phyloP scores from a whole-genome alignment of 106 monocot genomes.

The Dendrobium officinale region DNA sequence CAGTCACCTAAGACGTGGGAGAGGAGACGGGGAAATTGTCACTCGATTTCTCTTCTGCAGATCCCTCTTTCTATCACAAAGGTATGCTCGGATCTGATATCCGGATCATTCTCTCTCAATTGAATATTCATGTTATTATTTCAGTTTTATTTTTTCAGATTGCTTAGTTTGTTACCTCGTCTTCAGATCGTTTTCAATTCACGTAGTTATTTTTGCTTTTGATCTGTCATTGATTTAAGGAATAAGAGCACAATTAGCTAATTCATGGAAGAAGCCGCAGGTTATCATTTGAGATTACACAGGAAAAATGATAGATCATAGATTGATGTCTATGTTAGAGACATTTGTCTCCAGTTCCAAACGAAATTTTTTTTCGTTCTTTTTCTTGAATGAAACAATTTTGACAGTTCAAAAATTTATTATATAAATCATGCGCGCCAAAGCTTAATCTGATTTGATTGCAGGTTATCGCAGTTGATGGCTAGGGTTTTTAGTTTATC shows the following conservation, averaged over 20 bases:
- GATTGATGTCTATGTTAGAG: not conserved
- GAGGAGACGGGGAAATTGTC: too few relatives aligned
- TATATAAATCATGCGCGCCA: not conserved
- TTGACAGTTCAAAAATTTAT: not conserved
- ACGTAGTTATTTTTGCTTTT: not conserved
- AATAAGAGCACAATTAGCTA: too few relatives aligned
- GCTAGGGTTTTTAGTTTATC: slow-evolving; percentile 7
- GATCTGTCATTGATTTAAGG: not conserved
- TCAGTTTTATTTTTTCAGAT: too few relatives aligned
- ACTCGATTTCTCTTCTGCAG: too few relatives aligned
- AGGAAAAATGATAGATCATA: not conserved
- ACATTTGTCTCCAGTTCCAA: not conserved
- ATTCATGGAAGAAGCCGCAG: not conserved
- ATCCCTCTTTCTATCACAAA: too few relatives aligned
- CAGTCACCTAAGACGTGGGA: too few relatives aligned
- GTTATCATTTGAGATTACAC: not conserved
- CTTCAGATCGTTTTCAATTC: not conserved
- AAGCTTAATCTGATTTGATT: not conserved
- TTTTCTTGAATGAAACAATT: not conserved
- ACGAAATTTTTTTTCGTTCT: not conserved
- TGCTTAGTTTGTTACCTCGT: too few relatives aligned
- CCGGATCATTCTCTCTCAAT: too few relatives aligned
- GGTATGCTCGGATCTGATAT: too few relatives aligned
- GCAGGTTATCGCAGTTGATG: slow-evolving; percentile 13
- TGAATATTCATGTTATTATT: too few relatives aligned